Evolutionary conservation across 495 filamentous ascomycete species (phyloP), one percentile per base, ranked within the genome.

Genomic region (Poronia punctata): DNA sequence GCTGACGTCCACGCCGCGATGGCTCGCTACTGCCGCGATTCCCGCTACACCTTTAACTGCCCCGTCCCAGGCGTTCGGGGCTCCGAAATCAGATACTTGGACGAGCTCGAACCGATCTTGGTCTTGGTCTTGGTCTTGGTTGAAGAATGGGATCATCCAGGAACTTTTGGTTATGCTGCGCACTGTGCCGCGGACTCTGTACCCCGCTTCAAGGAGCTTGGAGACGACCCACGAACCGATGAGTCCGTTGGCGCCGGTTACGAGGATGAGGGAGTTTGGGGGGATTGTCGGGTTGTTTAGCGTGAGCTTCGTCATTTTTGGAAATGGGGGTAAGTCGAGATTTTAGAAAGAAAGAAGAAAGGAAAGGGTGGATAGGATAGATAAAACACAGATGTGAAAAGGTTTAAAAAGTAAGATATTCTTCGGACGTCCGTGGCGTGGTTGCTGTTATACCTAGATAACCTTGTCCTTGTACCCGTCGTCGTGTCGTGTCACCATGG

Each of bases 221-320:
- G 76, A 59, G 35, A 62, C 62, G 14, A 71, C 51, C 39, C 80
- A 70, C 20, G 66, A 71, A 14, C 53, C 76, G 40, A 80, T 72
- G 43, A 64, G 74, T 34, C 76, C 75, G 48, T 72, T 79, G 16
- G 57, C 65, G n/a, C 74, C 75, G 4, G 74, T 81, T 20, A 82
- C 65, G 12, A 79, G 61, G 46, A 70, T 39, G 8, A 50, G 45
- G 16, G 55, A 48, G 46, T 39, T 15, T 16, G 29, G 15, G 0
- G 54, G 48, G 34, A 61, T 43, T 11, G 32, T 32, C 20, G 42
- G 50, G 38, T 37, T 35, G 9, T 6, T 53, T 28, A 32, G 38
- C 14, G 25, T 25, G 9, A 41, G 29, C 34, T 34, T 41, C 5
- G 28, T 11, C 38, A 41, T 41, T 25, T 41, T 34, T n/a, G n/a